Conservation (phyloP, 306 rosid species). For the Cicer judaicum region DNA sequence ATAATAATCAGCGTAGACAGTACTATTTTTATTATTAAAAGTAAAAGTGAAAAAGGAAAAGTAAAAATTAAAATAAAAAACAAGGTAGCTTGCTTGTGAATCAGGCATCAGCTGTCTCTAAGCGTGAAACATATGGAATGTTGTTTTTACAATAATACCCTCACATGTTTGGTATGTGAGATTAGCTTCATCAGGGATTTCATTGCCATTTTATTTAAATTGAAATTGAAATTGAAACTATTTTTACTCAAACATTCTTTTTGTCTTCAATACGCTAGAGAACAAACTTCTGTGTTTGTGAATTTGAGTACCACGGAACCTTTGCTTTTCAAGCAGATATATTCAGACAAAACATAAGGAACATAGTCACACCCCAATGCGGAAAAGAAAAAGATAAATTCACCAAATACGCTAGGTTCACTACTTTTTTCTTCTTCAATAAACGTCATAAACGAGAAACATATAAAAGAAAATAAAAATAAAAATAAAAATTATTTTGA, state of each 20-base stretch:
- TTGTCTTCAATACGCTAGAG: background rate
- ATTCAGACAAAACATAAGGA: too few relatives aligned
- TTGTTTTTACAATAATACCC: conserved; percentile 21
- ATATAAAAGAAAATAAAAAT: too few relatives aligned
- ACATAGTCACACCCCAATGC: background rate
- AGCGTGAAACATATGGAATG: conserved; percentile 34
- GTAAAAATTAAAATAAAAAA: background rate
- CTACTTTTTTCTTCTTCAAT: background rate
- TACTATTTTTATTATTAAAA: background rate
- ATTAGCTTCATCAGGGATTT: background rate
- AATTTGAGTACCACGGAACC: background rate
- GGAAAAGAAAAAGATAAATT: background rate
- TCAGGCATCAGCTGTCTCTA: background rate
- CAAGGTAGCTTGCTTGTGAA: background rate
- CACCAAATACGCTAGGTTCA: background rate
- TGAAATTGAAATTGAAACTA: background rate
- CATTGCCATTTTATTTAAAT: background rate
- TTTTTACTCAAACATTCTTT: background rate
- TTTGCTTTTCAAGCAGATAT: conserved; percentile 17
- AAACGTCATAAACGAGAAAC: background rate
- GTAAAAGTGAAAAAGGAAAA: conserved; percentile 6
- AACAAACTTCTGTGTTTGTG: background rate
- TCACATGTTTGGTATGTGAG: background rate
- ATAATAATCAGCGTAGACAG: background rate
- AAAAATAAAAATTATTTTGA: too few relatives aligned